Conservation (phyloP, 2,329 filamentous ascomycete genomes). For the Pseudogymnoascus sp. region DNA sequence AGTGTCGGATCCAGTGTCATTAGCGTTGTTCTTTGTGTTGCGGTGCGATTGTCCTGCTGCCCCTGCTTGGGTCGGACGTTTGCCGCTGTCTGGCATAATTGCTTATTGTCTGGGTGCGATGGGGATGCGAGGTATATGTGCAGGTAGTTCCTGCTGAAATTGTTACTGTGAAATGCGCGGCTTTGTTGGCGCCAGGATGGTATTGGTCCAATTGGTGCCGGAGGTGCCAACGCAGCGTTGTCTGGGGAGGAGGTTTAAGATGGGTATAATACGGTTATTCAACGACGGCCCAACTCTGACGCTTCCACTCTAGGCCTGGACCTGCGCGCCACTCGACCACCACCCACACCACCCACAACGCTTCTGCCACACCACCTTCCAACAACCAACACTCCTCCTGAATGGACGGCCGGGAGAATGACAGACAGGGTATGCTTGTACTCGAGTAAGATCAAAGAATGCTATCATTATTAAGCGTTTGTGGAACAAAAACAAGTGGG, state of each 20-base stretch:
- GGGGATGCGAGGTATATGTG: conserved; percentile 1
- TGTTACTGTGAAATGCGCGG: neutral
- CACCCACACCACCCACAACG: conserved; percentile 2
- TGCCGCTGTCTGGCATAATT: conserved; percentile 1
- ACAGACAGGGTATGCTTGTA: neutral
- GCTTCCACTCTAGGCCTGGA: conserved; percentile 8
- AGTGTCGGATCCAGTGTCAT: conserved; percentile 16
- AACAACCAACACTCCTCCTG: neutral
- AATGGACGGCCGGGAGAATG: neutral
- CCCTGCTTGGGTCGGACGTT: conserved; percentile 6
- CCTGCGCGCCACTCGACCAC: neutral
- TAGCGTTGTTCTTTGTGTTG: conserved; percentile 3
- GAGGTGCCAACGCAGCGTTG: conserved; percentile 8
- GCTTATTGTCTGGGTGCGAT: neutral
- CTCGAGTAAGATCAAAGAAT: conserved; percentile 1
- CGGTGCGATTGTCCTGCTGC: neutral
- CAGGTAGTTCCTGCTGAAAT: conserved; percentile 6
- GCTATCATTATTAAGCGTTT: neutral
- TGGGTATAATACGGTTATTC: neutral
- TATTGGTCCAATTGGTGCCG: conserved; percentile 1
- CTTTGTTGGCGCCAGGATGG: neutral
- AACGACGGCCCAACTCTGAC: neutral
- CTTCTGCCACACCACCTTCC: neutral
- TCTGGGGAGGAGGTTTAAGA: neutral
- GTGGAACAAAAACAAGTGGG: neutral